Conservation (phyloP, 2,329 filamentous ascomycete genomes). For the Monosporascus cannonballus region DNA sequence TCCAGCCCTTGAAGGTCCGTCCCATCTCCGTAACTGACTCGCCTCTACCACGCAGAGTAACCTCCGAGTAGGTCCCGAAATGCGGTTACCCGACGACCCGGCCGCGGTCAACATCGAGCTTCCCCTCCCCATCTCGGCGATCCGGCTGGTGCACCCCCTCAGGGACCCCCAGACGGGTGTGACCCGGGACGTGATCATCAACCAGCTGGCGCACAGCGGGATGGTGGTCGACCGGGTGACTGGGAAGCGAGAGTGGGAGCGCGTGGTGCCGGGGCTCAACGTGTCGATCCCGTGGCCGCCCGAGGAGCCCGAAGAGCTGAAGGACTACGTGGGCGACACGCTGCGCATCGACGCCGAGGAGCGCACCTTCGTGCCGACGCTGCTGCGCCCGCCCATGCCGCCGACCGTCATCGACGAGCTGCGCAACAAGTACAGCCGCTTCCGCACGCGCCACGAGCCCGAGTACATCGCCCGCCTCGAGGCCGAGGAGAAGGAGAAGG, state of each 20-base stretch:
- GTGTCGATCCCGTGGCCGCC: conserved; percentile 73
- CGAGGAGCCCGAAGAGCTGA: conserved; percentile 39
- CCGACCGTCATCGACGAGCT: conserved; percentile 75
- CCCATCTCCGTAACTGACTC: conserved; percentile 4
- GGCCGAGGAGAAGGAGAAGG: conserved; percentile 45
- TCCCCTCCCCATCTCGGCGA: conserved; percentile 60
- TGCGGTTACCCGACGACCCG: conserved; percentile 26
- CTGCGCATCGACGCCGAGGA: conserved; percentile 68
- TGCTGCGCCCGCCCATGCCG: conserved; percentile 75
- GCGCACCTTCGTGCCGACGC: conserved; percentile 69
- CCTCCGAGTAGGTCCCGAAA: conserved; percentile 34
- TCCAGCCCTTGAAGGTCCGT: too few species aligned
- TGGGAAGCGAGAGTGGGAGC: conserved; percentile 42
- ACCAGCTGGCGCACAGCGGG: conserved; percentile 54
- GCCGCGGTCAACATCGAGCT: conserved; percentile 43
- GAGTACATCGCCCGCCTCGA: conserved; percentile 64
- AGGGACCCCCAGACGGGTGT: conserved; percentile 57
- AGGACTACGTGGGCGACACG: conserved; percentile 63
- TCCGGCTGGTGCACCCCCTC: conserved; percentile 78
- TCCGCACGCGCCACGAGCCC: conserved; percentile 72
- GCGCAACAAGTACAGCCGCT: conserved; percentile 73
- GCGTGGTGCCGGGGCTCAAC: conserved; percentile 65
- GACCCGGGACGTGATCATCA: conserved; percentile 70
- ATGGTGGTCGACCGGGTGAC: conserved; percentile 45
- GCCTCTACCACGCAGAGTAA: conserved; percentile 26